phyloP scores from a whole-genome alignment of 768 basidiomycete genomes.

The Naganishia antarctica region DNA sequence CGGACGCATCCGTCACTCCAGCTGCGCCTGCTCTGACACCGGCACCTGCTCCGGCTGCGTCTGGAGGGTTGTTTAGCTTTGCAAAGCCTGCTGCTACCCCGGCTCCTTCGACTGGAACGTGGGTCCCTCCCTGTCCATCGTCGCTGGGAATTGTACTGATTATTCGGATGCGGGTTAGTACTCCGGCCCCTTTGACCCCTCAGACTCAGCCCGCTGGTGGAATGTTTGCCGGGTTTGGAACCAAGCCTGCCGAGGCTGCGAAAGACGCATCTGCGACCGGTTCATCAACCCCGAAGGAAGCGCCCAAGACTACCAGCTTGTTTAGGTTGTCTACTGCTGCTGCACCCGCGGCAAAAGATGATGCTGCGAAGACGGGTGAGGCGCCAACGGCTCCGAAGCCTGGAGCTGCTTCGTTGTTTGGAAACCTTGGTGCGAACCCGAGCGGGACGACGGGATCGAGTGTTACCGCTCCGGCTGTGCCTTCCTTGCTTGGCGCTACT shows the following conservation, averaged over 20 bases:
- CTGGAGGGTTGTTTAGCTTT: conserved; percentile 10
- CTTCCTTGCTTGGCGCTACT: neutral
- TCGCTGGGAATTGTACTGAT: no score
- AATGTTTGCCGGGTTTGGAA: conserved; percentile 19
- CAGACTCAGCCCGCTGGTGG: conserved; percentile 18
- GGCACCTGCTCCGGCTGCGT: conserved; percentile 1
- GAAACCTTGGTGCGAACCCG: neutral
- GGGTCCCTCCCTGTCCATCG: neutral
- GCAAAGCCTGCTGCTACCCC: conserved; percentile 4
- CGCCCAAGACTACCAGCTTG: conserved; percentile 2
- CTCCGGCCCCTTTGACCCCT: conserved; percentile 13
- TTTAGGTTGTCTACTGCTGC: neutral
- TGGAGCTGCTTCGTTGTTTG: conserved; percentile 9
- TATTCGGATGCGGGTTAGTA: neutral
- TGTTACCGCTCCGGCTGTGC: neutral
- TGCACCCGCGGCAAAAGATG: neutral
- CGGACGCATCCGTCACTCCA: neutral
- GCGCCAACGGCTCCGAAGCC: neutral
- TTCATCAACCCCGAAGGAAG: conserved; percentile 6
- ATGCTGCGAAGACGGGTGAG: neutral
- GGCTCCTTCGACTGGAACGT: conserved; percentile 15
- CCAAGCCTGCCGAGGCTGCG: conserved; percentile 20
- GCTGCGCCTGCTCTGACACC: no score
- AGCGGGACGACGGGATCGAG: neutral
- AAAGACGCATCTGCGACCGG: neutral